Base-by-base conservation (phyloP, 208 protist genomes). In the Crithidia bombi region DNA sequence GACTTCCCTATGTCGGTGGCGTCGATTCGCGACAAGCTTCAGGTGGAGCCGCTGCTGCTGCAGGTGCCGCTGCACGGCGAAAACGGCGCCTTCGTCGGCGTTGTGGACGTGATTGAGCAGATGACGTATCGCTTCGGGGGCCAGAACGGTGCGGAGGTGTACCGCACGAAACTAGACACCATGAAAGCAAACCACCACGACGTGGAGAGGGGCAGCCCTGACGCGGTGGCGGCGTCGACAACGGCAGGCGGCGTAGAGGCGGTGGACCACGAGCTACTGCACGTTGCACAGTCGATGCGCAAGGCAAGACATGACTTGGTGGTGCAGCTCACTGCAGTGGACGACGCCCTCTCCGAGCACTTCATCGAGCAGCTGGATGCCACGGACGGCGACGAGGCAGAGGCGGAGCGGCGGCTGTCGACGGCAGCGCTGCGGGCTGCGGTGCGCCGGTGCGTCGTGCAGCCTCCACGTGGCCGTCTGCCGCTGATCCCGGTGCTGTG, bases 101-200 rank as follows among this genome's bases (percentile, higher is more conserved):
- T 98, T 0, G 66, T 97, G 11, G 97, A 98, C 80, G 47, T 98
- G 0, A 43, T 98, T 6, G 72, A 79, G n/a, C 79, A 93, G 81
- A 71, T 73, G 36, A 49, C 77, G 25, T 75, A 84, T 10, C 63
- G 73, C 3, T 98, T 96, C 64, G 58, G 49, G 19, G 93, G 92
- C 19, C 26, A 69, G 23, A 75, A 95, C 55, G 92, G 90, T 21
- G 26, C 68, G 17, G 61, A 81, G 23, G 57, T 95, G 52, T 64
- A 56, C 39, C 43, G 46, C 23, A 67, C 71, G 3, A 33, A 59
- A 14, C 56, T 73, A 17, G 44, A 46, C 50, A 28, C 23, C 3
- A 23, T 55, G 21, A 26, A 19, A 52, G 17, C 58, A 25, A 35
- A 7, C 28, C 7, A 43, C 14, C 7, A 43, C 38, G 38, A 43